Percentiles rank a stretch among this genome's conserved stretches.
Evolutionary conservation across 495 filamentous ascomycete species (phyloP).

Genomic region (Penicillium chermesinum): DNA sequence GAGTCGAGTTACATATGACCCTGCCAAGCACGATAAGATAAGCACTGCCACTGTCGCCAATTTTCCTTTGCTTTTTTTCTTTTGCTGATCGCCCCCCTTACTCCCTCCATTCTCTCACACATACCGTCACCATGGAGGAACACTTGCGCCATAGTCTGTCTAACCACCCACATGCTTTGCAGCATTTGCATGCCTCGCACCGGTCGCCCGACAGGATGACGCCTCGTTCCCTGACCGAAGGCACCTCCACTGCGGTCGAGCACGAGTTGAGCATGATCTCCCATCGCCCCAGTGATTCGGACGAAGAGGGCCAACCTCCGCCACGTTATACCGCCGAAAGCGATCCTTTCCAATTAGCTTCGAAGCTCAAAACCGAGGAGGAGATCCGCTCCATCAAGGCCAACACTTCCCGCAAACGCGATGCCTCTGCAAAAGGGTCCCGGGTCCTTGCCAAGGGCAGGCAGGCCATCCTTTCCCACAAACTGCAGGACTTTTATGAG

Average conservation of each 20-base stretch:
- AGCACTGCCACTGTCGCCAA: neutral
- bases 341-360: slow-evolving; percentile 80
- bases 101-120: slow-evolving; percentile 3
- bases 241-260: slow-evolving; percentile 36
- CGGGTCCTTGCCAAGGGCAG: slow-evolving; percentile 16
- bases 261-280: slow-evolving; percentile 13
- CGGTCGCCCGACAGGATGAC: slow-evolving; percentile 19
- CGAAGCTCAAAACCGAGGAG: slow-evolving; percentile 66
- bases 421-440: slow-evolving; percentile 41
- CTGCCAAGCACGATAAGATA: slow-evolving; percentile 8
- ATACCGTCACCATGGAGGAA: slow-evolving; percentile 29
- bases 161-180: slow-evolving; percentile 27
- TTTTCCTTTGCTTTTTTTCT: neutral
- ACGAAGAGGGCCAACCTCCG: slow-evolving; percentile 63
- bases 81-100: neutral
- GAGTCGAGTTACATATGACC: neutral
- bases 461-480: slow-evolving; percentile 46
- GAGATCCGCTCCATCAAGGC: slow-evolving; percentile 79
- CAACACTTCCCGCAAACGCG: slow-evolving; percentile 76
- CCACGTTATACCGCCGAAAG: slow-evolving; percentile 55
- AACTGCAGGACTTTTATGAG: slow-evolving; percentile 81
- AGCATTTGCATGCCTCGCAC: slow-evolving; percentile 18
- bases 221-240: slow-evolving; percentile 24
- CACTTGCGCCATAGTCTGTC: slow-evolving; percentile 37
- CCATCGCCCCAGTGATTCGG: slow-evolving; percentile 36